Conservation (phyloP, 2,329 filamentous ascomycete genomes). For the Escovopsis sp. region DNA sequence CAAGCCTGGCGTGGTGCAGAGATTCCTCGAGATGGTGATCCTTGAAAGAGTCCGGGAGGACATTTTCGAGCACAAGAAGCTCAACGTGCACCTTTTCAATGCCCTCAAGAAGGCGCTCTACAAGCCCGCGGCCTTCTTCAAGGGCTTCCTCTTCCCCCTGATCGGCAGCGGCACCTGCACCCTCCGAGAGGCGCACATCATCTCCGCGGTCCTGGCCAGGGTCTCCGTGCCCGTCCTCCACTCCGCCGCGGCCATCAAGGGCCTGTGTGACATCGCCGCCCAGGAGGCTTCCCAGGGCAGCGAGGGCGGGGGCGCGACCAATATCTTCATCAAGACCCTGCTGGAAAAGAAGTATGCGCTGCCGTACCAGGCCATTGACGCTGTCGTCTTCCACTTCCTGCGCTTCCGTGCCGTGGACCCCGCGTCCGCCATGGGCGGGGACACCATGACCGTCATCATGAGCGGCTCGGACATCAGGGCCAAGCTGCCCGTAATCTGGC, state of each 20-base stretch:
- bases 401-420: conserved; percentile 65
- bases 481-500: conserved; percentile 87
- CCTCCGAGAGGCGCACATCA: conserved; percentile 78
- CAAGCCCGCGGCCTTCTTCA: conserved; percentile 93
- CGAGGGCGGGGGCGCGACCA: conserved; percentile 81
- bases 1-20: conserved; percentile 64
- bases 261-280: conserved; percentile 85
- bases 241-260: conserved; percentile 80
- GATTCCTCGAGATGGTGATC: conserved; percentile 75
- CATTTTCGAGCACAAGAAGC: conserved; percentile 84
- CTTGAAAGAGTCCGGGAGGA: conserved; percentile 86
- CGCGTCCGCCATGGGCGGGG: conserved; percentile 33
- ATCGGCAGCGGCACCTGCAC: conserved; percentile 79
- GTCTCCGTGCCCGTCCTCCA: conserved; percentile 84
- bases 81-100: conserved; percentile 93
- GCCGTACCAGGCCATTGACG: conserved; percentile 87
- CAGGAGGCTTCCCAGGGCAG: conserved; percentile 72
- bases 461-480: conserved; percentile 34
- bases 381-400: conserved; percentile 90
- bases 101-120: conserved; percentile 81
- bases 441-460: conserved; percentile 35
- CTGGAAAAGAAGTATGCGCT: conserved; percentile 96
- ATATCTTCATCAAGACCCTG: conserved; percentile 85
- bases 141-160: conserved; percentile 85
- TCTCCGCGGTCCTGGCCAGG: conserved; percentile 70